phyloP scores from a whole-genome alignment of 2,329 filamentous ascomycete genomes.

The Fusarium siculi region DNA sequence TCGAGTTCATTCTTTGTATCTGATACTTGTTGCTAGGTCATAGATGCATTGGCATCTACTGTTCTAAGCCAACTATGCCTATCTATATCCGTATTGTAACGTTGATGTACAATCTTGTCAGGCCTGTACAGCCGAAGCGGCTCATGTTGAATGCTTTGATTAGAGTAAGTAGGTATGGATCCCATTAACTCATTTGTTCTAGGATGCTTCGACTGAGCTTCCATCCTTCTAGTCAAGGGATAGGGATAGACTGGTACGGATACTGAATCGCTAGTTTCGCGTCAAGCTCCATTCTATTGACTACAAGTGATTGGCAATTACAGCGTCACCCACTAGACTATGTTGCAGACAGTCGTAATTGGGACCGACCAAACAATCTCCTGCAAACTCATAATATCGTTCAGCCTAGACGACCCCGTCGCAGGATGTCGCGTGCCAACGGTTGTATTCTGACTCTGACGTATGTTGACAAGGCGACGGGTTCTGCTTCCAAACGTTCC shows the following conservation, averaged over 20 bases:
- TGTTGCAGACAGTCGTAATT: slow-evolving; percentile 16
- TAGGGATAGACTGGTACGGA: not conserved
- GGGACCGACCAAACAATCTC: slow-evolving; percentile 16
- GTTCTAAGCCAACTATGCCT: not conserved
- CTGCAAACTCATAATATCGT: not conserved
- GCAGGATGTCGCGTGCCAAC: not conserved
- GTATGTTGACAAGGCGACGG: not conserved
- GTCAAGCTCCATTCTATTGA: slow-evolving; percentile 11
- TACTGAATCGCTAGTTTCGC: slow-evolving; percentile 15
- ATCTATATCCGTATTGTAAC: not conserved
- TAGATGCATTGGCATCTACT: not conserved
- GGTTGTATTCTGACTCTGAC: not conserved
- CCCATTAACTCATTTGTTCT: slow-evolving; percentile 12
- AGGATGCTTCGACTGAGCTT: slow-evolving; percentile 25
- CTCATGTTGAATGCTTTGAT: not conserved
- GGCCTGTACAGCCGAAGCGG: not conserved
- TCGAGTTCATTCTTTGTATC: not conserved
- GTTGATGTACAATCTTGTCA: not conserved
- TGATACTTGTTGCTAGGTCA: not conserved
- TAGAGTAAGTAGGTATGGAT: not conserved
- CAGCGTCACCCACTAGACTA: not conserved
- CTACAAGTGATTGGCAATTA: slow-evolving; percentile 27
- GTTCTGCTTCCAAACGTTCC: not conserved
- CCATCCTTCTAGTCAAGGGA: slow-evolving; percentile 6
- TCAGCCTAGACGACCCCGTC: not conserved